Evolutionary conservation across 2,329 filamentous ascomycete genomes (phyloP).

Genomic region (Aureobasidium pullulans): DNA sequence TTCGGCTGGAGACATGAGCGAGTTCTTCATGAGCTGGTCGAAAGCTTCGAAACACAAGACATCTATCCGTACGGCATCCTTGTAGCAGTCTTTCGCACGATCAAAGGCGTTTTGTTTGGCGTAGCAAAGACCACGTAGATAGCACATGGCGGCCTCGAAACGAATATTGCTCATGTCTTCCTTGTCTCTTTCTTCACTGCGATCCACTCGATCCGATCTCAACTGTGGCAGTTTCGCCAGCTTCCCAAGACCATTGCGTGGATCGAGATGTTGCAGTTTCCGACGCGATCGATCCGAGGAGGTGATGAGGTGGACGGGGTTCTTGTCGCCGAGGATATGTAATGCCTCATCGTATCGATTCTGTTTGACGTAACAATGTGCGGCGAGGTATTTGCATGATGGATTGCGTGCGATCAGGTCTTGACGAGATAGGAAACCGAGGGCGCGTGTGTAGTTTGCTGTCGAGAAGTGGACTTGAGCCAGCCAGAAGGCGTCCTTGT

Average conservation of each 20-base stretch:
- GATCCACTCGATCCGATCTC: conserved; percentile 46
- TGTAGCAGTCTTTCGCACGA: conserved; percentile 95
- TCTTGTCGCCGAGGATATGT: conserved; percentile 78
- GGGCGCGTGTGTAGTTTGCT: conserved; percentile 87
- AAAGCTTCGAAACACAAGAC: conserved; percentile 98
- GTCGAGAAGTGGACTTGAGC: conserved; percentile 97
- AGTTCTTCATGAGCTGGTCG: conserved; percentile 95
- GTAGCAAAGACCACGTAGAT: conserved; percentile 85
- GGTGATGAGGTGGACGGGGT: conserved; percentile 79
- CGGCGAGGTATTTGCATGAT: conserved; percentile 85
- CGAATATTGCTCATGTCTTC: conserved; percentile 70
- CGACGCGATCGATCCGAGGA: conserved; percentile 58
- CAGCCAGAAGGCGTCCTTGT: conserved; percentile 92
- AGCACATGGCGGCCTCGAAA: conserved; percentile 97
- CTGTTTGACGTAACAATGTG: conserved; percentile 91
- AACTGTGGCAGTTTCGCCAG: conserved; percentile 28
- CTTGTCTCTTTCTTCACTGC: conserved; percentile 54
- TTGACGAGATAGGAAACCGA: conserved; percentile 75
- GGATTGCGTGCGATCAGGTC: conserved; percentile 75
- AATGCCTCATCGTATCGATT: conserved; percentile 84
- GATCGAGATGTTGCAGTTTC: conserved; percentile 62
- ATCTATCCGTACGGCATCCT: conserved; percentile 91
- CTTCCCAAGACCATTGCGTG: conserved; percentile 42
- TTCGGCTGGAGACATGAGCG: conserved; percentile 79
- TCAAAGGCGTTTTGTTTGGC: conserved; percentile 97